Evolutionary conservation across 805 yeast genomes (phyloP), one percentile per base, ranked within the genome.

Genomic region (Pichia kluyveri): DNA sequence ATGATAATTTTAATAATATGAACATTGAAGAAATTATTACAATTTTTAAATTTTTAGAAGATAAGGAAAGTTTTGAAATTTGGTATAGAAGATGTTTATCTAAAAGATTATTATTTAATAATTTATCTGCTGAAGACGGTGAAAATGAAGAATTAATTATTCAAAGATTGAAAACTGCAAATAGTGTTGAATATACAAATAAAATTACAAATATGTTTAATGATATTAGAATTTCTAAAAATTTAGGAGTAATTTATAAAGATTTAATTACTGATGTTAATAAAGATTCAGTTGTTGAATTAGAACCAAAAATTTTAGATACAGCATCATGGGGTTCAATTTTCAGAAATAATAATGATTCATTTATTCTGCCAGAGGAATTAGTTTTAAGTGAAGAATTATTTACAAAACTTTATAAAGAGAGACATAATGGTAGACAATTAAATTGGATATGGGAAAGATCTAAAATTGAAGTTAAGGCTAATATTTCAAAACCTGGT

Each of bases 371-470:
- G 43, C 97, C 99, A 1, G 63, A 72, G 6, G 85, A 80, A 53
- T 72, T 95, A 50, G 62, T 71, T 48, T 71, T 73, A 39, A 77
- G 95, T 1, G 78, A 83, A 57, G 79, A 82, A 46, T 77, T 77
- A 46, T 80, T 91, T 47, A 80, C 80, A 48, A 73, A 76, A 39
- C 73, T 85, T 51, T 95, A 91, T 65, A 72, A 77, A 40, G 69
- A 73, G 36, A 83, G 84, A 58, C 97, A 91, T 65, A 78, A 72
- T 52, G 97, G 97, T 12, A 77, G 98, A 65, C 81, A 87, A 54
- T 76, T 93, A 57, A 85, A 86, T 60, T 93, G 99, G 99, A 76
- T 91, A 51, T 93, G 97, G 97, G 84, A 88, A 58, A 80, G 87
- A 61, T 87, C 95, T 42, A 84, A 91, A 64, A 93, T 95, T 51